phyloP scores from a whole-genome alignment of 2,329 filamentous ascomycete genomes.

The Aspergillus unguis region DNA sequence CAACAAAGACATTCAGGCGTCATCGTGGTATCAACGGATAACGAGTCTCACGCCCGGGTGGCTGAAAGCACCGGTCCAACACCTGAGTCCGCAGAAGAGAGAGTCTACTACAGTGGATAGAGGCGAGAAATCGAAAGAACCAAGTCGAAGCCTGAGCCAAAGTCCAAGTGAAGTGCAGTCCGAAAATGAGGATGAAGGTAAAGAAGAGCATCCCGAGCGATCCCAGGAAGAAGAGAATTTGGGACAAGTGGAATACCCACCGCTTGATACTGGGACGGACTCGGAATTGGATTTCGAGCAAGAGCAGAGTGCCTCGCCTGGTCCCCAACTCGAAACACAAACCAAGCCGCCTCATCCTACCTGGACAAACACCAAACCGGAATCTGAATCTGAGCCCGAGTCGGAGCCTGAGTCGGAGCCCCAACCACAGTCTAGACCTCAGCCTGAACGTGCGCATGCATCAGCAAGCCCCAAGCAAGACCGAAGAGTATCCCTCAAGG shows the following conservation, averaged over 20 bases:
- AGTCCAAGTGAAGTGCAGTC: background rate
- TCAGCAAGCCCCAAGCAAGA: background rate
- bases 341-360: too few relatives aligned
- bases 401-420: too few relatives aligned
- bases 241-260: background rate
- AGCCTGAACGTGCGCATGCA: background rate
- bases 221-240: constrained; percentile 12
- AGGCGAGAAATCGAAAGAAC: background rate
- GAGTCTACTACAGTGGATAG: constrained; percentile 2
- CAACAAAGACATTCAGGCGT: constrained; percentile 22
- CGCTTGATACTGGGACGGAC: constrained; percentile 1
- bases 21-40: constrained; percentile 39
- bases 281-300: background rate
- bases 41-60: constrained; percentile 34
- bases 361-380: too few relatives aligned
- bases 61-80: constrained; percentile 30
- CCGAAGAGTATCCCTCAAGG: constrained; percentile 10
- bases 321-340: background rate
- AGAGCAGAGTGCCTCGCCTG: background rate
- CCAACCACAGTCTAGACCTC: background rate
- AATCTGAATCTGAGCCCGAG: too few relatives aligned
- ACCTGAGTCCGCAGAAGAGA: constrained; percentile 16
- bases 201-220: constrained; percentile 8
- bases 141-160: background rate
- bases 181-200: constrained; percentile 7